Evolutionary conservation across 495 filamentous ascomycete genomes (phyloP).

Genomic region (Tuber brumale): DNA sequence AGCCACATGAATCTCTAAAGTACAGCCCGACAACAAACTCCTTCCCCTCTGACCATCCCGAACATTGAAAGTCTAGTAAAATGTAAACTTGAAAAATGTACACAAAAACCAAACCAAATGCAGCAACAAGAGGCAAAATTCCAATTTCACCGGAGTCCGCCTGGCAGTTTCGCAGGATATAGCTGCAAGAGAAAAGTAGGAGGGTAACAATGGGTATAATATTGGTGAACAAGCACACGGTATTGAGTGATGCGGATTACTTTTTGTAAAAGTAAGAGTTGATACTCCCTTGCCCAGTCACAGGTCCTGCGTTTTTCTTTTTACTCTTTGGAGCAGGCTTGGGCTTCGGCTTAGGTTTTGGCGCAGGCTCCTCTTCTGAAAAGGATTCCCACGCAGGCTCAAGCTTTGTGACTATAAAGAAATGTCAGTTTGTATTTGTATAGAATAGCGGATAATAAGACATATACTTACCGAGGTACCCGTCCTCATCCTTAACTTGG

Average conservation of each 20-base stretch:
- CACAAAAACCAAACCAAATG: not conserved
- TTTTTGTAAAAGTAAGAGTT: constrained; percentile 94
- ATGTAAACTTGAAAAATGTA: not conserved
- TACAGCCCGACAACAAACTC: not conserved
- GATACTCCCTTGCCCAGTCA: constrained; percentile 74
- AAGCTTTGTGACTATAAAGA: constrained; percentile 70
- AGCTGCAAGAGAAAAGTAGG: not conserved
- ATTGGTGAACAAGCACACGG: not conserved
- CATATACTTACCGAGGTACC: constrained; percentile 68
- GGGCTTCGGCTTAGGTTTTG: constrained; percentile 54
- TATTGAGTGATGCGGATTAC: constrained; percentile 34
- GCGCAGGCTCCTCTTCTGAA: constrained; percentile 79
- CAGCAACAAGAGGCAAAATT: not conserved
- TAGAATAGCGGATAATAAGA: not conserved
- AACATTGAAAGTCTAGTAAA: not conserved
- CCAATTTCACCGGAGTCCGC: not conserved
- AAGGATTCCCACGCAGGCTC: constrained; percentile 91
- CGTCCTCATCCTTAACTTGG: constrained; percentile 83
- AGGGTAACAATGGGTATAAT: not conserved
- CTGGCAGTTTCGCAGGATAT: not conserved
- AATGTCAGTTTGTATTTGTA: constrained; percentile 25
- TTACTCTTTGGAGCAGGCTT: constrained; percentile 53
- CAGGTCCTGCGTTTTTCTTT: constrained; percentile 60
- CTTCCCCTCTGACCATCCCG: not conserved
- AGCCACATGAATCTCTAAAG: not conserved